Conservation (phyloP, 1,139 yeast species). For the Debaryomyces subglobosus region DNA sequence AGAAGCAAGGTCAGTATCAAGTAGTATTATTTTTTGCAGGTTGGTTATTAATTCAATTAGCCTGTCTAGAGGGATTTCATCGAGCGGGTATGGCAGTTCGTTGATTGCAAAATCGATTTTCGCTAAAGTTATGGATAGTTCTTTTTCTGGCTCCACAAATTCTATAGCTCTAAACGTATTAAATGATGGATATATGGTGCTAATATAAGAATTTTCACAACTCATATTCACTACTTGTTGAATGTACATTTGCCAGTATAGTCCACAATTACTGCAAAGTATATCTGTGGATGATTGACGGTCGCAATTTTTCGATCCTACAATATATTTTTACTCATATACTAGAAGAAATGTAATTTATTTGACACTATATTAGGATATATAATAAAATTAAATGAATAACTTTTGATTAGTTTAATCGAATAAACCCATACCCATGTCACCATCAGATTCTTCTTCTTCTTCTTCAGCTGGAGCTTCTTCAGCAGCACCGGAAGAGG, state of each 20-base stretch:
- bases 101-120: constrained; percentile 18
- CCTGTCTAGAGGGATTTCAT: constrained; percentile 3
- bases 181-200: constrained; percentile 8
- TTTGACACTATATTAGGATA: constrained; percentile 2
- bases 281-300: constrained; percentile 2
- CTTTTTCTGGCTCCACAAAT: constrained; percentile 14
- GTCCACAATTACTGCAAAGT: constrained; percentile 3
- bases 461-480: constrained; percentile 71
- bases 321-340: neutral
- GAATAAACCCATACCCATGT: constrained; percentile 99
- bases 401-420: constrained; percentile 59
- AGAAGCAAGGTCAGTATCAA: neutral
- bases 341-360: neutral
- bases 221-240: neutral
- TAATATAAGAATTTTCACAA: constrained; percentile 2
- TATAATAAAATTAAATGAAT: neutral
- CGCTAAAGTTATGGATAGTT: constrained; percentile 22
- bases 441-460: constrained; percentile 72
- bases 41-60: neutral
- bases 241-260: neutral
- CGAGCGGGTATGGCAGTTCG: constrained; percentile 13
- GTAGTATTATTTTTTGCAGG: neutral
- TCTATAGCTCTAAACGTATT: constrained; percentile 3
- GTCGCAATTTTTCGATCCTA: neutral
- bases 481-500: constrained; percentile 75